A percentile compares a stretch with the other conserved stretches of the same genome.
Evolutionary conservation across 179 eudicot genomes (phyloP).

Genomic region (Silene coronaria): DNA sequence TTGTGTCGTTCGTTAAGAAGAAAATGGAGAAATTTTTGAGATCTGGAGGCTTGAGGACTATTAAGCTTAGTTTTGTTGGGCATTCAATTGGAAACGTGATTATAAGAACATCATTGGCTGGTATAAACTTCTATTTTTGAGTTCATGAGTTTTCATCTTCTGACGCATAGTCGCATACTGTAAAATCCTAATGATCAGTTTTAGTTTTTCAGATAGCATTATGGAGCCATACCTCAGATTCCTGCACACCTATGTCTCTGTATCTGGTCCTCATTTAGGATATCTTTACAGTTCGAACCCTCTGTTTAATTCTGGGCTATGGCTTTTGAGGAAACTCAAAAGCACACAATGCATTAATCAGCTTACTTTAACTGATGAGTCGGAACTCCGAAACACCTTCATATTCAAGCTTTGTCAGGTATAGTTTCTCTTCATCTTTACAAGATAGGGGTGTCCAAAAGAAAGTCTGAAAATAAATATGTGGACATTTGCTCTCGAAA

Average conservation of each 20-base stretch:
- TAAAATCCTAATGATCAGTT: conserved; percentile 30
- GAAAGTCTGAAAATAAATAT: not conserved
- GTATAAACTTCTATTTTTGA: conserved; percentile 36
- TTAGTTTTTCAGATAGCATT: conserved; percentile 58
- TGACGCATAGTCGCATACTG: conserved; percentile 4
- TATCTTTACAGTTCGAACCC: conserved; percentile 96
- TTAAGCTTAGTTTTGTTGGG: conserved; percentile 95
- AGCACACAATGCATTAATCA: conserved; percentile 92
- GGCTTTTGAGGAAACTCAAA: conserved; percentile 91
- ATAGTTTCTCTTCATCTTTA: conserved; percentile 17
- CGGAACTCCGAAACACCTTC: conserved; percentile 77
- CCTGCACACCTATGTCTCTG: conserved; percentile 79
- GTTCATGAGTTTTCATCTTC: conserved; percentile 8
- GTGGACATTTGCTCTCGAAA: not conserved
- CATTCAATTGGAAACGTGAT: conserved; percentile 98
- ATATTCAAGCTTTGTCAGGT: conserved; percentile 87
- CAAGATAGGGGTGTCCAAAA: not conserved
- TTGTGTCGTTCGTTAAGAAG: conserved; percentile 68
- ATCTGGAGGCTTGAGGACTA: conserved; percentile 58
- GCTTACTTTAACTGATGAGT: conserved; percentile 85
- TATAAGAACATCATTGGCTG: conserved; percentile 84
- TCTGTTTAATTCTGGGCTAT: conserved; percentile 85
- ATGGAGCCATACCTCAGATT: conserved; percentile 88
- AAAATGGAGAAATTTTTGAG: conserved; percentile 85
- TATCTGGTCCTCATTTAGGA: conserved; percentile 97